phyloP scores from a whole-genome alignment of 208 protist species.

The Leptomonas pyrrhocoris region DNA sequence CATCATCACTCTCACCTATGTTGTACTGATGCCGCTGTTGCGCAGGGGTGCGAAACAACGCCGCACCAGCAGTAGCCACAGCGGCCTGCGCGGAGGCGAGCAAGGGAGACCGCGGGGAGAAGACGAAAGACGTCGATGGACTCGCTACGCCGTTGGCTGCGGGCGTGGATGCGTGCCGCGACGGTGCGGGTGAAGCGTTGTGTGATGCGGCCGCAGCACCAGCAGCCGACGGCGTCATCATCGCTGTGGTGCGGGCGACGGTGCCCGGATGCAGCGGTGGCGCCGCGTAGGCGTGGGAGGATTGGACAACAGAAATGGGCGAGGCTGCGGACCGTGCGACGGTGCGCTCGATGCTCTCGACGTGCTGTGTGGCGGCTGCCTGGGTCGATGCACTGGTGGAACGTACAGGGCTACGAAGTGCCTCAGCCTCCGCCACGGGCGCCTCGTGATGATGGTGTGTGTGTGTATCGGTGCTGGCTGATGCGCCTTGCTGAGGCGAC shows the following conservation, averaged over 20 bases:
- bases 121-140: neutral
- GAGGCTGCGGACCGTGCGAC: neutral
- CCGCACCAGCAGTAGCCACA: neutral
- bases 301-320: neutral
- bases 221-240: neutral
- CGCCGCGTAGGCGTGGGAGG: neutral
- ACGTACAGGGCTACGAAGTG: neutral
- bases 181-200: too few species aligned
- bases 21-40: slow-evolving; percentile 10
- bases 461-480: too few species aligned
- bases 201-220: neutral
- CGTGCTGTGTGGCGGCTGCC: slow-evolving; percentile 3
- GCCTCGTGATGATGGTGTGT: neutral
- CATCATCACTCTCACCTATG: neutral
- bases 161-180: too few species aligned
- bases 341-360: slow-evolving; percentile 34
- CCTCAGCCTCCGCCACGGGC: neutral
- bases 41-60: neutral
- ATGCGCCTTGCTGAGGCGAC: too few species aligned
- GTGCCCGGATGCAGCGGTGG: neutral
- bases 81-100: slow-evolving; percentile 1
- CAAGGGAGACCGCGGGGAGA: slow-evolving; percentile 2
- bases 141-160: neutral
- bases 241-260: neutral
- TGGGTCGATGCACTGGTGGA: neutral